Conservation (phyloP, 108 stramenopile genomes). For the Fragilaria radians region DNA sequence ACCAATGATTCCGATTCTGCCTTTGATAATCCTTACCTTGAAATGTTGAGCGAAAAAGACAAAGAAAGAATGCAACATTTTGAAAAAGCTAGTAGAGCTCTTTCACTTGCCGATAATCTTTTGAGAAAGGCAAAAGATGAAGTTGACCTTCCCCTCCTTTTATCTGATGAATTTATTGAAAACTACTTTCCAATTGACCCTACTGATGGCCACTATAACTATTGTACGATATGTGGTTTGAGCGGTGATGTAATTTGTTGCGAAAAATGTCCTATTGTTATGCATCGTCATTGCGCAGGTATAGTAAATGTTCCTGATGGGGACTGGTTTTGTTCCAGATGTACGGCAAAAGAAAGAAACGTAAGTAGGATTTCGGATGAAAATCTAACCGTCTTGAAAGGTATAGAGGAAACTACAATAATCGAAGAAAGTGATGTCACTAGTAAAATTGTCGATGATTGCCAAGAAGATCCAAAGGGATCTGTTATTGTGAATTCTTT, state of each 20-base stretch:
- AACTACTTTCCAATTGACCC: conserved; percentile 36
- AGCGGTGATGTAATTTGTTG: conserved; percentile 53
- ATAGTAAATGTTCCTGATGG: conserved; percentile 39
- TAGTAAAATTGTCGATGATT: not conserved
- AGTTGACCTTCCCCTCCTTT: conserved; percentile 1
- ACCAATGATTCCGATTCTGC: not conserved
- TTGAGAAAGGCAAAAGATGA: not conserved
- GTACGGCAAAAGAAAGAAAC: conserved; percentile 5
- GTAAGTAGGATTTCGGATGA: not conserved
- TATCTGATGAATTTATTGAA: conserved; percentile 35
- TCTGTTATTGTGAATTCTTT: not conserved
- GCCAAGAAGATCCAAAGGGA: not conserved
- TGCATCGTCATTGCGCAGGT: conserved; percentile 37
- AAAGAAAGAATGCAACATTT: not conserved
- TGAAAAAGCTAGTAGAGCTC: not conserved
- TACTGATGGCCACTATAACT: conserved; percentile 43
- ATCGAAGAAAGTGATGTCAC: not conserved
- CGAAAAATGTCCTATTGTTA: conserved; percentile 50
- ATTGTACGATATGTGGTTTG: conserved; percentile 46
- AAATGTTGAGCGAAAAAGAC: not conserved
- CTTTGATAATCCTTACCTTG: too few relatives aligned
- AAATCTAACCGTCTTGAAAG: not conserved
- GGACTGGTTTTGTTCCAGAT: conserved; percentile 53
- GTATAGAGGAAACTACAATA: not conserved
- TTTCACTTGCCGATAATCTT: not conserved